A percentile compares a stretch with the other conserved stretches of the same genome.
Evolutionary conservation across 129 eudicot genomes (phyloP).

Genomic region (Rutidosis leptorrhynchoides): DNA sequence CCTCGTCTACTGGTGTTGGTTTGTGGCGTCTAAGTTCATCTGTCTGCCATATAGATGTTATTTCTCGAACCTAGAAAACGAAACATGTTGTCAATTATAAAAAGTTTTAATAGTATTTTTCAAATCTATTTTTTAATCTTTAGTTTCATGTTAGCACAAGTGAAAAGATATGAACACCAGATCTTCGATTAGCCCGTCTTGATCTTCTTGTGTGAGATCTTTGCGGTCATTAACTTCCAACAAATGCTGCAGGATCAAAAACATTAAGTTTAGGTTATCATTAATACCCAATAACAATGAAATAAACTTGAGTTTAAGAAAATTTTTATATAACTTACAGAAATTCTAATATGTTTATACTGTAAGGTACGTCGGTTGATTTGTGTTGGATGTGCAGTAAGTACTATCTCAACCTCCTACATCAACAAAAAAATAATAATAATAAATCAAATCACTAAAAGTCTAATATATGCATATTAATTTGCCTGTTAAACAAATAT

Average conservation of each 20-base stretch:
- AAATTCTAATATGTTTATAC: conserved; percentile 79
- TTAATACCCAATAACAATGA: neutral
- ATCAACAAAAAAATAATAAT: conserved; percentile 7
- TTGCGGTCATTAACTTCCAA: conserved; percentile 81
- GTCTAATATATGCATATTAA: conserved; percentile 4
- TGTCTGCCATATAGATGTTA: conserved; percentile 94
- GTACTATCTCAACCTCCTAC: conserved; percentile 92
- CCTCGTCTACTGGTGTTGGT: conserved; percentile 98
- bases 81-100: neutral
- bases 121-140: too few species aligned
- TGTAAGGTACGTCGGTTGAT: conserved; percentile 91
- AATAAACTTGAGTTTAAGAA: neutral
- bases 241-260: conserved; percentile 59
- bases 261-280: neutral
- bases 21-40: conserved; percentile 96
- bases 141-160: neutral
- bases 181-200: conserved; percentile 90
- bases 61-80: conserved; percentile 82
- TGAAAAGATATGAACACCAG: conserved; percentile 46
- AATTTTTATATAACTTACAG: conserved; percentile 44
- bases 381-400: conserved; percentile 99
- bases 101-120: neutral
- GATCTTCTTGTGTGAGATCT: conserved; percentile 85
- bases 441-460: conserved; percentile 10
- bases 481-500: neutral